These are phyloP conservation scores for Pyricularia grisea DNA, from an alignment of 2,329 filamentous ascomycete genomes.

Conservation along the genomic window DNA sequence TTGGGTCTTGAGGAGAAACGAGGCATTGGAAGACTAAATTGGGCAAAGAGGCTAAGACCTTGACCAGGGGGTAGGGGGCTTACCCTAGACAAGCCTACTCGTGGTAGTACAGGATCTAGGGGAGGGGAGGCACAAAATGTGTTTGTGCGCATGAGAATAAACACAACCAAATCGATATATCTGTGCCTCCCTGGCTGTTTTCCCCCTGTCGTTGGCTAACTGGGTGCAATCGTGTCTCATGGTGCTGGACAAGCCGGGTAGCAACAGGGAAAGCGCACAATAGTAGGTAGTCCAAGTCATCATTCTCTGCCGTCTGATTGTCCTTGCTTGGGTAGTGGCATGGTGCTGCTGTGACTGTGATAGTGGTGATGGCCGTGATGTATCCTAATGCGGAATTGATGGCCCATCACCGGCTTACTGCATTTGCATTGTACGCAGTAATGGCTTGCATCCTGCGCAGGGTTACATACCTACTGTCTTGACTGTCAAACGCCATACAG, in stretches of 20 bases:
- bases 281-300: not conserved
- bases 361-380: not conserved
- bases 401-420: not conserved
- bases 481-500: not conserved
- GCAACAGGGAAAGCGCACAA: not conserved
- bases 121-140: not conserved
- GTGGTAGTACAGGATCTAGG: not conserved
- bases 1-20: not conserved
- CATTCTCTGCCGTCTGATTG: not conserved
- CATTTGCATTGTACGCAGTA: not conserved
- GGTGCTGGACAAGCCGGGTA: not conserved
- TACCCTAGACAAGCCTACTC: not conserved
- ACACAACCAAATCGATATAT: not conserved
- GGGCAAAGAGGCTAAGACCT: not conserved
- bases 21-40: not conserved
- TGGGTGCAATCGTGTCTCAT: not conserved
- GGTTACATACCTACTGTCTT: not conserved
- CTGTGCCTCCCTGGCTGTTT: not conserved
- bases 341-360: not conserved
- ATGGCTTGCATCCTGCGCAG: not conserved
- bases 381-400: not conserved
- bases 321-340: not conserved
- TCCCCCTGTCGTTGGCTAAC: not conserved
- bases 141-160: not conserved
- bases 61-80: not conserved